phyloP scores from a whole-genome alignment of 441 rosid species.

The Breynia disticha region DNA sequence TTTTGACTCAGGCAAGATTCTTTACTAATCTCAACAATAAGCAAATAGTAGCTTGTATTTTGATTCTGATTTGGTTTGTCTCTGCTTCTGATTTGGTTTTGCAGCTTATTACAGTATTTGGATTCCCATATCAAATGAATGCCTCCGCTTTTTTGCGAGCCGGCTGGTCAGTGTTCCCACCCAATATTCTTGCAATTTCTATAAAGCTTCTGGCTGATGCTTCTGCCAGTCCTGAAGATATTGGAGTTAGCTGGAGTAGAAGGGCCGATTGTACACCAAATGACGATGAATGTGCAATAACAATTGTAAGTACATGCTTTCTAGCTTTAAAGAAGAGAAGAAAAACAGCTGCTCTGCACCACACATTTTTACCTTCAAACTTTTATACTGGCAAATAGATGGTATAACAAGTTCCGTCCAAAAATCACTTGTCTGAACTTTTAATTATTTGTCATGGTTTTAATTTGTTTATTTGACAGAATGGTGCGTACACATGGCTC shows the following conservation, averaged over 20 bases:
- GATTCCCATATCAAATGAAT: constrained; percentile 45
- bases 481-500: constrained; percentile 60
- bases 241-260: constrained; percentile 74
- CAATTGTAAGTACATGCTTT: constrained; percentile 46
- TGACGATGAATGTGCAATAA: constrained; percentile 39
- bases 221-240: constrained; percentile 39
- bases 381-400: too few relatives aligned
- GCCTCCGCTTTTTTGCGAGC: constrained; percentile 14
- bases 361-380: background rate
- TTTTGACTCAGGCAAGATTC: constrained; percentile 69
- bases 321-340: constrained; percentile 1
- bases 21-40: background rate
- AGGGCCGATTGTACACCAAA: constrained; percentile 41
- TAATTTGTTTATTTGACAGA: constrained; percentile 39
- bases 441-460: background rate
- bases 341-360: background rate
- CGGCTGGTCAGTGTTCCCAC: constrained; percentile 86
- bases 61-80: background rate
- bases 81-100: constrained; percentile 4
- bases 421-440: too few relatives aligned
- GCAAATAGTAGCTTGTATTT: too few relatives aligned
- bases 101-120: constrained; percentile 45
- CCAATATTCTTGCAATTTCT: constrained; percentile 65
- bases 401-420: too few relatives aligned
- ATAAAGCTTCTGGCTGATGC: constrained; percentile 43